Evolutionary conservation across 345 rosid genomes (phyloP).

Genomic region (Ceriops decandra): DNA sequence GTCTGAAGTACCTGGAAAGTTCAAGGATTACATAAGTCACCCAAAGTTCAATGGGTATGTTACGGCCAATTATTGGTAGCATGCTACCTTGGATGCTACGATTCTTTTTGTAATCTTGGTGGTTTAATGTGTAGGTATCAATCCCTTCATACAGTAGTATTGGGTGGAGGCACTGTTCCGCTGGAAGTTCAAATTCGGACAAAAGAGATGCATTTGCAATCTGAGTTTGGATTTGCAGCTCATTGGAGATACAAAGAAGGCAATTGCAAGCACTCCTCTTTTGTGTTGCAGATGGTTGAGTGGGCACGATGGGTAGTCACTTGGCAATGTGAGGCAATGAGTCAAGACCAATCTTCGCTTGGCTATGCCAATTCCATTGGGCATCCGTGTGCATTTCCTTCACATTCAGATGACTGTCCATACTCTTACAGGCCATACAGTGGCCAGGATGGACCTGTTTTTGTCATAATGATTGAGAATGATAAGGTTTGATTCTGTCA

Average conservation of each 20-base stretch:
- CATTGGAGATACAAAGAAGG: conserved; percentile 99
- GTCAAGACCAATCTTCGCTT: conserved; percentile 50
- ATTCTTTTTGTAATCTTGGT: conserved; percentile 23
- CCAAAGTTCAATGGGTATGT: conserved; percentile 91
- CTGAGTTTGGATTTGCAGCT: conserved; percentile 96
- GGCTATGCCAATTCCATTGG: conserved; percentile 45
- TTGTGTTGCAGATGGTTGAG: conserved; percentile 94
- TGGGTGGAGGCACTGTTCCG: conserved; percentile 65
- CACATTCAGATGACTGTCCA: conserved; percentile 71
- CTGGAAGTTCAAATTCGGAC: conserved; percentile 96
- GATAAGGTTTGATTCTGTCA: conserved; percentile 56
- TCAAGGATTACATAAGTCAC: conserved; percentile 71
- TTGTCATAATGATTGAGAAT: conserved; percentile 73
- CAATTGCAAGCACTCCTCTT: conserved; percentile 69
- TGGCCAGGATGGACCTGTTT: conserved; percentile 68
- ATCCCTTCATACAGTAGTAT: conserved; percentile 85
- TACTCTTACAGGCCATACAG: conserved; percentile 62
- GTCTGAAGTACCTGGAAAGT: conserved; percentile 87
- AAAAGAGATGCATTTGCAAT: conserved; percentile 88
- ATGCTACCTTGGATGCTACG: not conserved
- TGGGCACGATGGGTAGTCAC: conserved; percentile 94
- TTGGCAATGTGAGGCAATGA: conserved; percentile 94
- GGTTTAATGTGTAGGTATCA: conserved; percentile 52
- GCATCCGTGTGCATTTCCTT: conserved; percentile 74
- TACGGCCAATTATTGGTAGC: not conserved